Percentiles rank a stretch among this genome's conserved stretches.
Conservation (phyloP, 768 basidiomycete genomes). For the Tulasnella calospora region DNA sequence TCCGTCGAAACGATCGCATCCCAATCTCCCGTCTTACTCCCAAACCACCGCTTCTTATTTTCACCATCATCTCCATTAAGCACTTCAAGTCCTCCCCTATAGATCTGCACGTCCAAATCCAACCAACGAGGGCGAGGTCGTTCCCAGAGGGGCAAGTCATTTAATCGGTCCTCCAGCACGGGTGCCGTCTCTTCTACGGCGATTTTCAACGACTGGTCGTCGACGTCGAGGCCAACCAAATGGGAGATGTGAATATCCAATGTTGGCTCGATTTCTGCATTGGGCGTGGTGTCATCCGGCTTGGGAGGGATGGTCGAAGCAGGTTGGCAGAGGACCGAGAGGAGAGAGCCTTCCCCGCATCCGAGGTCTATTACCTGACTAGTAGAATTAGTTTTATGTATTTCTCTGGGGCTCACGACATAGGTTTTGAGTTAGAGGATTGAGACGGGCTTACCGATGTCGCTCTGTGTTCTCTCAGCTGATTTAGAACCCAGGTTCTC, state of each 20-base stretch:
- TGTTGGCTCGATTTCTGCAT: constrained; percentile 29
- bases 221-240: constrained; percentile 68
- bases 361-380: constrained; percentile 64
- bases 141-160: constrained; percentile 8
- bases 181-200: constrained; percentile 51
- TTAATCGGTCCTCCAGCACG: background rate
- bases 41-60: constrained; percentile 11
- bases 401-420: too few species aligned
- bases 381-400: background rate
- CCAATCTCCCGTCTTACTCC: constrained; percentile 8
- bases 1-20: constrained; percentile 69
- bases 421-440: too few species aligned
- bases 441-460: constrained; percentile 43
- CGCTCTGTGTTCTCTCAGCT: constrained; percentile 53
- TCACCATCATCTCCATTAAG: constrained; percentile 51
- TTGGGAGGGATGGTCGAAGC: constrained; percentile 58
- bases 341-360: constrained; percentile 75
- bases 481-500: constrained; percentile 64
- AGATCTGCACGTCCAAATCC: constrained; percentile 57
- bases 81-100: constrained; percentile 67
- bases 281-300: constrained; percentile 22
- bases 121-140: constrained; percentile 54
- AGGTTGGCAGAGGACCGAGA: constrained; percentile 64
- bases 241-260: constrained; percentile 50
- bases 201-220: constrained; percentile 48